These are phyloP conservation scores for Mycena filopes DNA, from an alignment of 768 basidiomycete species.

Conservation along the genomic window DNA sequence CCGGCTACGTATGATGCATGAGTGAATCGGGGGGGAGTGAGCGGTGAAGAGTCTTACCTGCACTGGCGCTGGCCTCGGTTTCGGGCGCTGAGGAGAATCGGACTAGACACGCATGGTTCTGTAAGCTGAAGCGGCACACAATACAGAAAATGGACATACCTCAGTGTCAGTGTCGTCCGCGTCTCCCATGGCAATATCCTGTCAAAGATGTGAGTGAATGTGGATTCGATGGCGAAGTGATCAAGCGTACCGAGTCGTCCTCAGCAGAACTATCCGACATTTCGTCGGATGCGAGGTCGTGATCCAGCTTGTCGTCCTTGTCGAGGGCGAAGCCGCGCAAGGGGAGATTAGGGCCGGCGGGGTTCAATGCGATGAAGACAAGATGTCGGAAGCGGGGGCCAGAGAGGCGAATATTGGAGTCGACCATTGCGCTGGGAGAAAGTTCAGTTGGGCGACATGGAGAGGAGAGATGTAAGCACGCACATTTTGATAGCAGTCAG, in stretches of 20 bases:
- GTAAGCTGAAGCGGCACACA: too few species aligned
- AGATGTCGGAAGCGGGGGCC: not conserved
- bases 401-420: not conserved
- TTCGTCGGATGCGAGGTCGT: not conserved
- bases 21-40: too few species aligned
- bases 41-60: too few species aligned
- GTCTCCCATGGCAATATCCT: not conserved
- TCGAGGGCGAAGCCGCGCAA: not conserved
- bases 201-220: not conserved
- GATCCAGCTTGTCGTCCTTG: not conserved
- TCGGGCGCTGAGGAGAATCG: too few species aligned
- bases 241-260: not conserved
- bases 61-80: too few species aligned
- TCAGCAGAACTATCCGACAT: not conserved
- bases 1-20: too few species aligned
- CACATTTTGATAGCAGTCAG: not conserved
- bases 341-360: not conserved
- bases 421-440: not conserved
- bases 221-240: not conserved
- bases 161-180: too few species aligned
- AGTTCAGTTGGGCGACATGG: too few species aligned
- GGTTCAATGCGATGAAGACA: not conserved
- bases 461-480: too few species aligned
- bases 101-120: too few species aligned
- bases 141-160: too few species aligned